Evolutionary conservation across 306 rosid genomes (phyloP), one percentile per base, ranked within the genome.

Genomic region (Vigna angularis): DNA sequence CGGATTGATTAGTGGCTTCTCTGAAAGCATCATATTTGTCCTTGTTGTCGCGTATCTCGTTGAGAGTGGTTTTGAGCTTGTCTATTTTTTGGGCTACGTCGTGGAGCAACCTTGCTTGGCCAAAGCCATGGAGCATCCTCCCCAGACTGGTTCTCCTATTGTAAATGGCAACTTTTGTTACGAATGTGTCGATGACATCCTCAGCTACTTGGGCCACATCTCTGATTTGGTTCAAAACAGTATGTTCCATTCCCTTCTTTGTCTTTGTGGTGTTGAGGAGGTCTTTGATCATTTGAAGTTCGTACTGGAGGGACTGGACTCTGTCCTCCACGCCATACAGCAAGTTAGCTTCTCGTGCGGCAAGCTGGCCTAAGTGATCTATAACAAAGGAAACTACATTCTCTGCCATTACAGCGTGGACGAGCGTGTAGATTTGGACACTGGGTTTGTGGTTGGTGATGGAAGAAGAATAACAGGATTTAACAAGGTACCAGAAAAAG

Each of bases 131-230:
- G 30, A 68, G 4, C 32, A 49, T n/a, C 66, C 20, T 81, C 4
- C 59, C 49, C 7, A 67, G 0, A 18, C 4, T 3, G 52, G 7
- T 51, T 57, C 53, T 73, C 34, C 74, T 56, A 1, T 30, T 44
- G 42, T 73, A 75, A 10, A 52, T 15, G 24, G 51, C 11, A 18
- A 22, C 28, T 12, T 73, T 18, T 53, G 51, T 14, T 16, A 66
- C 12, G 63, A 5, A 73, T 0, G 75, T 55, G 63, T 73, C 84
- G 16, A 73, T 66, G 61, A 73, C 70, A 32, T 80, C 79, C 63
- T 80, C 84, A 1, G 79, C 79, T 11, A 65, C 44, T 3, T 65
- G 51, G 5, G 79, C 62, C 0, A 12, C 62, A 6, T 80, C 84
- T 67, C 79, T 73, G 47, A 80, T 80, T 18, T 80, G 79, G 4